Conservation (phyloP, 441 rosid genomes). For the Populus tomentosa region DNA sequence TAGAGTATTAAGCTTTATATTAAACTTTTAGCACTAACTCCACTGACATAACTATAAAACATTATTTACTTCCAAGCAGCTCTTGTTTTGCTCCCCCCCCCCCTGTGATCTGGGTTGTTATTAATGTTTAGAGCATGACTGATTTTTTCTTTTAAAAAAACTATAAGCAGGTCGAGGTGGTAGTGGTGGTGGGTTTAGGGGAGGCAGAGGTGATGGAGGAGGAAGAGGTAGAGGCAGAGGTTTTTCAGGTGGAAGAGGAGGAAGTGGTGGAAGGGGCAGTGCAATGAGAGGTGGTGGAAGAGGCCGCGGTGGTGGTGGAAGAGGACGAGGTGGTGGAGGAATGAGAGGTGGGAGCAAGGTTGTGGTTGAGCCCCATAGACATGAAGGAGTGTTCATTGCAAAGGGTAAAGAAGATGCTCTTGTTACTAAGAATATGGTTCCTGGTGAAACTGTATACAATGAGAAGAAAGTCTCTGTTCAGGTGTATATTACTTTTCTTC, state of each 20-base stretch:
- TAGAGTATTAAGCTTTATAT: background rate
- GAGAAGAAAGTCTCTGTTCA: slow-evolving; percentile 89
- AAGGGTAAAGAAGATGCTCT: slow-evolving; percentile 98
- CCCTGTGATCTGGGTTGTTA: background rate
- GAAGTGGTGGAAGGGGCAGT: slow-evolving; percentile 34
- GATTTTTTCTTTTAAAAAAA: background rate
- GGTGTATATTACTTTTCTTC: slow-evolving; percentile 28
- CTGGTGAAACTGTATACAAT: slow-evolving; percentile 94
- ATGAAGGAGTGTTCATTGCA: slow-evolving; percentile 82
- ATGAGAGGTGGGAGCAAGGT: slow-evolving; percentile 96
- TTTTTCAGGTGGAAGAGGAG: slow-evolving; percentile 38
- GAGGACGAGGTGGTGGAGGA: slow-evolving; percentile 61
- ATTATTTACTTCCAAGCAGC: background rate
- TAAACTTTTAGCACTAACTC: background rate
- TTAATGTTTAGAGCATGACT: background rate
- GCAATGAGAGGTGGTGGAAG: slow-evolving; percentile 40
- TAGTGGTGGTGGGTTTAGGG: slow-evolving; percentile 55
- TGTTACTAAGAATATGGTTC: slow-evolving; percentile 87
- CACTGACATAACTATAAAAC: background rate
- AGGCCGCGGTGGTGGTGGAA: slow-evolving; percentile 40
- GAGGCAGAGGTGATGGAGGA: slow-evolving; percentile 54
- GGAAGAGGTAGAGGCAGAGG: slow-evolving; percentile 46
- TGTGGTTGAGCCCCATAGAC: slow-evolving; percentile 88
- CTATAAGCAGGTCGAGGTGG: slow-evolving; percentile 41
- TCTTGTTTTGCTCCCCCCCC: background rate